These are phyloP conservation scores for Camellia sinensis DNA, from an alignment of 148 eudicot genomes.

Conservation along the genomic window DNA sequence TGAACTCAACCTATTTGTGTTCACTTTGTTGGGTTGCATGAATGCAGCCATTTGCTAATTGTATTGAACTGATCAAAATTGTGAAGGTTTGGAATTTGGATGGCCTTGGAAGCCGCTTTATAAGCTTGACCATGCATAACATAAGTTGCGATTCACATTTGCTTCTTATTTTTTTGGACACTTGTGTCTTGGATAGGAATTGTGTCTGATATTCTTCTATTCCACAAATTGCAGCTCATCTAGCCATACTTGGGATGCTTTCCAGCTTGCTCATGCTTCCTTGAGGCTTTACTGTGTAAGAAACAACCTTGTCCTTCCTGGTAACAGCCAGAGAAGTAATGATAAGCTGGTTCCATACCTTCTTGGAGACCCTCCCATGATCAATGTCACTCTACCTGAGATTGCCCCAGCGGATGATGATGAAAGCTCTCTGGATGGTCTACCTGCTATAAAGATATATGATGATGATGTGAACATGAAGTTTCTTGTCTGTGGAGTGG, in stretches of 20 bases:
- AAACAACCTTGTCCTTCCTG: slow-evolving; percentile 55
- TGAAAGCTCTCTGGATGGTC: slow-evolving; percentile 45
- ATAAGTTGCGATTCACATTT: background rate
- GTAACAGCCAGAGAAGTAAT: slow-evolving; percentile 28
- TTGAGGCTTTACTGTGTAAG: slow-evolving; percentile 69
- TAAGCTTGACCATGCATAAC: background rate
- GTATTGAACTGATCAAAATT: background rate
- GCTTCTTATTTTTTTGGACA: background rate
- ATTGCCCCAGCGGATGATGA: slow-evolving; percentile 60
- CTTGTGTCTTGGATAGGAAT: background rate
- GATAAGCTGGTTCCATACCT: slow-evolving; percentile 66
- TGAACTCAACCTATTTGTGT: background rate
- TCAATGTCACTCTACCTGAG: slow-evolving; percentile 62
- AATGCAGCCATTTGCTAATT: background rate
- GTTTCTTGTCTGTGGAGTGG: slow-evolving; percentile 75
- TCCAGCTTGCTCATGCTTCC: slow-evolving; percentile 87
- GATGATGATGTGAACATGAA: slow-evolving; percentile 74
- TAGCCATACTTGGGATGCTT: slow-evolving; percentile 94
- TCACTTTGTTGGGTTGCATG: background rate
- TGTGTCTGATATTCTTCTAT: background rate
- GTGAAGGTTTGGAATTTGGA: background rate
- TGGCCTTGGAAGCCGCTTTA: background rate
- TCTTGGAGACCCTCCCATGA: slow-evolving; percentile 79
- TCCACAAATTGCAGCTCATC: slow-evolving; percentile 58
- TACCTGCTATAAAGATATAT: slow-evolving; percentile 81